Conservation (phyloP, 805 yeast species). For the Barnettozyma wickerhamii region DNA sequence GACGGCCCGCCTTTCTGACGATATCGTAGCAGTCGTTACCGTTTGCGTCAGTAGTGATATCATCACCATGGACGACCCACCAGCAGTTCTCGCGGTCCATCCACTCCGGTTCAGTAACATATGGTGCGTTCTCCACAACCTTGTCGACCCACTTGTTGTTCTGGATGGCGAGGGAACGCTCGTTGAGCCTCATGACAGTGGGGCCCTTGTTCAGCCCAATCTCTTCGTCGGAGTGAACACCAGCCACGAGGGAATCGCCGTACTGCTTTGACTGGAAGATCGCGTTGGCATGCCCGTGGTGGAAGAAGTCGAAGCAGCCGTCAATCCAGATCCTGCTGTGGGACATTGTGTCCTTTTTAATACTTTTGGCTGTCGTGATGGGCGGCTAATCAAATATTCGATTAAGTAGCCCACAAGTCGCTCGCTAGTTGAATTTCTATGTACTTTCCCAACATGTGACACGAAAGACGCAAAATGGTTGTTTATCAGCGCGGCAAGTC, state of each 20-base stretch:
- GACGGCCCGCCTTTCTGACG: conserved; percentile 81
- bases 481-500: background rate
- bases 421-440: no score
- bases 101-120: conserved; percentile 75
- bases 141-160: conserved; percentile 87
- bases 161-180: conserved; percentile 78
- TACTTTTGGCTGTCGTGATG: background rate
- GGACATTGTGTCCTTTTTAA: conserved; percentile 1
- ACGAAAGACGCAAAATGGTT: no score
- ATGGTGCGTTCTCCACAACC: conserved; percentile 78
- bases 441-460: no score
- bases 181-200: conserved; percentile 82
- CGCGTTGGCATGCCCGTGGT: conserved; percentile 98
- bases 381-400: no score
- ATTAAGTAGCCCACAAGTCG: no score
- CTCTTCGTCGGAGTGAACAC: conserved; percentile 90
- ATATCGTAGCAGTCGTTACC: conserved; percentile 90
- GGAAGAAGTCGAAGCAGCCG: conserved; percentile 97
- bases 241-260: conserved; percentile 74
- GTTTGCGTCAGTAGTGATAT: conserved; percentile 91
- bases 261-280: conserved; percentile 86
- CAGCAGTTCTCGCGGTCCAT: conserved; percentile 73
- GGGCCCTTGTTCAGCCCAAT: conserved; percentile 84
- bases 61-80: conserved; percentile 98
- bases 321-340: conserved; percentile 77